Base-by-base conservation (phyloP, 2,329 filamentous ascomycete genomes). In the Ophiostoma sp. region DNA sequence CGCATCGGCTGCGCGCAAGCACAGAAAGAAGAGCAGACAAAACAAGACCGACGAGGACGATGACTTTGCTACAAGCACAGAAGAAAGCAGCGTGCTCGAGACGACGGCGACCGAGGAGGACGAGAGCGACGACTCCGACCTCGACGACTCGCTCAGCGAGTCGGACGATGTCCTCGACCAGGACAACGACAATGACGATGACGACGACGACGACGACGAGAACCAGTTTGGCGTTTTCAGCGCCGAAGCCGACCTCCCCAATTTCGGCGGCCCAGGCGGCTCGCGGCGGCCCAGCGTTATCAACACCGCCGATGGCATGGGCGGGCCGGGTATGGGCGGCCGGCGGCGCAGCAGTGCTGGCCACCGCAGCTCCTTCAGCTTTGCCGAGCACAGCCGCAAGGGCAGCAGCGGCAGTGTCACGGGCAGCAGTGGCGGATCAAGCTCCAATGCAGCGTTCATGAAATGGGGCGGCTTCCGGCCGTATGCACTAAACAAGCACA, bases 401-500 rank as follows among this genome's bases (percentile, higher is more conserved):
- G 67, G 64, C 67, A 70, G 69, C 54, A 66, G 54, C 65, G 27
- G 66, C 69, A 10, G 62, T 6, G 11, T 54, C 67, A 6, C 3
- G 10, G 20, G n/a, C 41, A 39, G n/a, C 48, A 13, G 27, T 27
- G 44, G 3, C n/a, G 52, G 52, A 11, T 11, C 10, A 10, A 48
- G n/a, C 41, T 15, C 15, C 41, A 36, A n/a, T 13, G 17, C 35
- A 20, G 60, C 68, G 20, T 65, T 74, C 1, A 74, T 74, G 72
- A 68, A 62, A 41, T 72, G 71, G 73, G 15, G 35, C 6, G 72
- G 68, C 27, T 72, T 72, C 54, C 67, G 68, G 17, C 70, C 73
- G 2, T 71, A 69, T 41, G 72, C 72, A 11, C 71, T 74, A 20
- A 73, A 57, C 71, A 72, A 71, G 44, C 54, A 70, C 41, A 48